A percentile compares a stretch with the other conserved stretches of the same genome.
phyloP scores from a whole-genome alignment of 2,329 filamentous ascomycete genomes.

The Fusarium cyanostomum region DNA sequence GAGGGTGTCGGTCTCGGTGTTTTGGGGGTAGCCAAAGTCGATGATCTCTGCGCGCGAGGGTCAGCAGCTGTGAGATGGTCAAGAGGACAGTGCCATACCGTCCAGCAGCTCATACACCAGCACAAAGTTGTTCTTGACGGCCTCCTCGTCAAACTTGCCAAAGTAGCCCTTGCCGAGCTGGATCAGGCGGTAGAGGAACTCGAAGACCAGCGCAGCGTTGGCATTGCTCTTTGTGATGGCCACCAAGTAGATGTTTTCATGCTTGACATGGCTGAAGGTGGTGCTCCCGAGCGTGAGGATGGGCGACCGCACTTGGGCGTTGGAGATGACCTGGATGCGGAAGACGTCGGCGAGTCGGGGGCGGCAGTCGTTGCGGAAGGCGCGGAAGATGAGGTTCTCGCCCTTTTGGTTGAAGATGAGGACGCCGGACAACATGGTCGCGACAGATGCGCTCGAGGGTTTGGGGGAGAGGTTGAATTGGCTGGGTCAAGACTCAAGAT shows the following conservation, averaged over 20 bases:
- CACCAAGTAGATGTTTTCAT: slow-evolving; percentile 98
- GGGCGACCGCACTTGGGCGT: slow-evolving; percentile 95
- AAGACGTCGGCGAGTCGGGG: slow-evolving; percentile 98
- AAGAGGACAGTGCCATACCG: too few relatives aligned
- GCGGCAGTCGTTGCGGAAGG: slow-evolving; percentile 98
- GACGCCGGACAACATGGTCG: slow-evolving; percentile 92
- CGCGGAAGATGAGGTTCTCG: slow-evolving; percentile 99
- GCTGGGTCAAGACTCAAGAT: slow-evolving; percentile 24
- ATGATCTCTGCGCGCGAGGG: slow-evolving; percentile 90
- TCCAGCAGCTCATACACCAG: slow-evolving; percentile 97
- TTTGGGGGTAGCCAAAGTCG: slow-evolving; percentile 98
- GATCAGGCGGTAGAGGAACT: slow-evolving; percentile 94
- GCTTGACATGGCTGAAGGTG: slow-evolving; percentile 99
- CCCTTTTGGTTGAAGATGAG: slow-evolving; percentile 99
- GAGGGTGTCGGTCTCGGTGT: slow-evolving; percentile 97
- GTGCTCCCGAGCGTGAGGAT: slow-evolving; percentile 97
- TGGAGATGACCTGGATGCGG: slow-evolving; percentile 99
- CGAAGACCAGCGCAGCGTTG: slow-evolving; percentile 97
- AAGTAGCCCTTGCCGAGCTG: slow-evolving; percentile 94
- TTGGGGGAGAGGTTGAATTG: slow-evolving; percentile 7
- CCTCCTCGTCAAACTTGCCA: slow-evolving; percentile 98
- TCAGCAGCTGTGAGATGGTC: too few relatives aligned
- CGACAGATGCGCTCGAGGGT: slow-evolving; percentile 21
- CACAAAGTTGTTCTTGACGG: slow-evolving; percentile 99
- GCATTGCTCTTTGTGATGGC: slow-evolving; percentile 99